These are phyloP conservation scores for Nematocida major DNA, from an alignment of 371 early-diverging fungal species.

Conservation along the genomic window DNA sequence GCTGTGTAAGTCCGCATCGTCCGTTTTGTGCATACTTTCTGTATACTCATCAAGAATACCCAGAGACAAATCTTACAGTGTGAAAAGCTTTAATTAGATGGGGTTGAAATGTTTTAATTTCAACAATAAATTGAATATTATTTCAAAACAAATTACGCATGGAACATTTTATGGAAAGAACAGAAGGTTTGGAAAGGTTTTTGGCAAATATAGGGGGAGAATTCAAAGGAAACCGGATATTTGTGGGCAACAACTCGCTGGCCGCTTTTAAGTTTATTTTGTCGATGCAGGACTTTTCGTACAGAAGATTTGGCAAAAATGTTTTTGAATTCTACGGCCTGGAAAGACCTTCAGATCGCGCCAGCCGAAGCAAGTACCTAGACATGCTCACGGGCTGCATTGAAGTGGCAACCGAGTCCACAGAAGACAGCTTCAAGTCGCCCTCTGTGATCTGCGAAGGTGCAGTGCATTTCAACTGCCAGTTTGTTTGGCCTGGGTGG, in stretches of 20 bases:
- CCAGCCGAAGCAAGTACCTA: constrained; percentile 88
- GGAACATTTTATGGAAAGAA: background rate
- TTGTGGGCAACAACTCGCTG: constrained; percentile 88
- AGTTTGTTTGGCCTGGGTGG: constrained; percentile 78
- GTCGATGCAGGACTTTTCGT: constrained; percentile 89
- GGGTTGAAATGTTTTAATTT: constrained; percentile 5
- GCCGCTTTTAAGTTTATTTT: constrained; percentile 96
- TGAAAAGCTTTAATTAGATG: background rate
- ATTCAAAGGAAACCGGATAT: constrained; percentile 33
- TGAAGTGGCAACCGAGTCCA: constrained; percentile 85
- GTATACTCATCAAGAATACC: constrained; percentile 30
- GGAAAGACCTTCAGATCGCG: constrained; percentile 74
- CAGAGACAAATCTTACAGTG: constrained; percentile 10
- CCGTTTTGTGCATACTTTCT: background rate
- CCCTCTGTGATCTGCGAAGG: constrained; percentile 88
- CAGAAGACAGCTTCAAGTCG: constrained; percentile 92
- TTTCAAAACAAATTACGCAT: background rate
- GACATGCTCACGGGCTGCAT: constrained; percentile 92
- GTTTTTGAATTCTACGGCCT: constrained; percentile 84
- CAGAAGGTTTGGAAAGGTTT: background rate
- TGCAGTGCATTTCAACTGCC: constrained; percentile 82
- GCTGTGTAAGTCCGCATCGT: background rate
- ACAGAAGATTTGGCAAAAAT: constrained; percentile 84
- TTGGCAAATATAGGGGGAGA: background rate
- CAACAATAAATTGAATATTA: constrained; percentile 24